Evolutionary conservation across 345 rosid species (phyloP), one percentile per base, ranked within the genome.

Genomic region (Cochlearia excelsa): DNA sequence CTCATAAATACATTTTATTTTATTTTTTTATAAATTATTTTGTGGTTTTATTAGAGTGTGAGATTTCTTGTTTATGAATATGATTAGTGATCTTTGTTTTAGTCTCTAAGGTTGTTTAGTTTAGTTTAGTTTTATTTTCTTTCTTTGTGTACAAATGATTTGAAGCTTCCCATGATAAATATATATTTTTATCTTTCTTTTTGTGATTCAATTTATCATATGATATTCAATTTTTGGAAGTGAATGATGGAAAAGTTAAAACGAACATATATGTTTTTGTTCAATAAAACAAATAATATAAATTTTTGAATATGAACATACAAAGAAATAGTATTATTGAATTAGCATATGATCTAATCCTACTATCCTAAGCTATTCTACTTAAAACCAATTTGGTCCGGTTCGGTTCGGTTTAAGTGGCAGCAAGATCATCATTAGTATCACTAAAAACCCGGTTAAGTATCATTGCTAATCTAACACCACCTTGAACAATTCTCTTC

Each of bases 401-500:
- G 27, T 29, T 37, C 5, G 49, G 57, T 47, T 41, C 1, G 31
- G 16, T 61, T 74, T 61, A 84, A 26, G 95, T 81, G 54, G 80
- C 67, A 29, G 84, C 83, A 70, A 61, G 47, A 50, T 67, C 83
- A 55, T 72, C 62, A 28, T 77, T 61, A 10, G 73, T 58, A 5
- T 73, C 83, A 7, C 84, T 81, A 39, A 92, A 82, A 33, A 76
- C 68, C 49, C 59, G 63, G 75, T 92, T 92, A 77, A 92, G 76
- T 57, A 77, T 69, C 98, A 92, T 88, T 59, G 88, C 98, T 62
- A 92, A 51, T 47, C 98, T 80, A 47, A 92, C 77, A 45, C 98
- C 98, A 7, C 96, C 98, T 42, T 92, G 96, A 57, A 93, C 93
- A 11, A 92, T 77, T 47, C 98, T 82, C 72, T 86, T 88, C 96